Conservation (phyloP, 129 eudicot genomes). For the carrot (Daucus carota) region DNA sequence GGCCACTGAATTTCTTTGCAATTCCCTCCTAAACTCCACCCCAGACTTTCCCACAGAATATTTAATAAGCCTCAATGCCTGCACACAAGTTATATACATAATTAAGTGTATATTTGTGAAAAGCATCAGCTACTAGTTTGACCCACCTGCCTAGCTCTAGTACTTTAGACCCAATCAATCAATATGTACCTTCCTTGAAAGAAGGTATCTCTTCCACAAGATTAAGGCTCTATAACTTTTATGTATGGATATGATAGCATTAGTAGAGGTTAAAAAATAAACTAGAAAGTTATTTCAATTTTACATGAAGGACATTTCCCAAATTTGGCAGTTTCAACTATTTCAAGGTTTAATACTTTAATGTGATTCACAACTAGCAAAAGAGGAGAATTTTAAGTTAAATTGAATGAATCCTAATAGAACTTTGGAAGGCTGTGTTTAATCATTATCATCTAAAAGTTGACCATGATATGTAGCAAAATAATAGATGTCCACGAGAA, state of each 20-base stretch:
- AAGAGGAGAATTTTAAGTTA: not conserved
- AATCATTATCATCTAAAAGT: not conserved
- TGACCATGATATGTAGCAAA: not conserved
- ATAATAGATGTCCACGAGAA: not conserved
- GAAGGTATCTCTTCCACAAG: not conserved
- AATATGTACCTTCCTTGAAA: not conserved
- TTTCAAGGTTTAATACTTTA: not conserved
- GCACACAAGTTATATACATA: not conserved
- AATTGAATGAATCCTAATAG: not conserved
- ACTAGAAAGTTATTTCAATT: not conserved
- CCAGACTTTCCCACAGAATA: constrained; percentile 96
- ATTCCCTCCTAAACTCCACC: constrained; percentile 87
- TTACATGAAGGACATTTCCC: not conserved
- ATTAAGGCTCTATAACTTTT: not conserved
- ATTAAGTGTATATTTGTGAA: not conserved
- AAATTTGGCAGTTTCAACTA: not conserved
- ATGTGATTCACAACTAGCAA: not conserved
- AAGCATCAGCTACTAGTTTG: not conserved
- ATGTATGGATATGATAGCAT: not conserved
- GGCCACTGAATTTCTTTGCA: constrained; percentile 91
- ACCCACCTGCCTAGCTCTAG: not conserved
- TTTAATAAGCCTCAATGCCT: constrained; percentile 91
- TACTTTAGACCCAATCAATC: not conserved
- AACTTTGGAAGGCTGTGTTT: not conserved
- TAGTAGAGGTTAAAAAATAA: not conserved